Base-by-base conservation (phyloP, 1,284 basidiomycete genomes). In the Wallemia hederae region DNA sequence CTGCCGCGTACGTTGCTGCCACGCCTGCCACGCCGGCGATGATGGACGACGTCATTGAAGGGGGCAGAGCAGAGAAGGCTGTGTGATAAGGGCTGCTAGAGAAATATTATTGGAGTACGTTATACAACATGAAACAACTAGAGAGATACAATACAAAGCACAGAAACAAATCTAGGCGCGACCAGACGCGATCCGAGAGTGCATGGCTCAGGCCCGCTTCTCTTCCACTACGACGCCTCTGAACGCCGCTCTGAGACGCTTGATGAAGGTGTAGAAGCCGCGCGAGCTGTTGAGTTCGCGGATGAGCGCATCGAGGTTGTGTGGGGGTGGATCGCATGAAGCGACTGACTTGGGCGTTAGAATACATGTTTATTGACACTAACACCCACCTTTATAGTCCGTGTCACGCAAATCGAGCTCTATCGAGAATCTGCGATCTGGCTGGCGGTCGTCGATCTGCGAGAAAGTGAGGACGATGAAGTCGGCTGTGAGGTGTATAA, bases 401-500 rank as follows among this genome's bases (percentile, higher is more conserved):
- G 56, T 24, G 27, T 61, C 24, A 5, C 55, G 28, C 26, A 61
- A 57, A 25, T 61, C 60, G 1, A 61, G 26, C 9, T 57, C 56
- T 22, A 61, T 25, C 19, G 55, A 58, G 24, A 61, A 61, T 49
- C 27, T 3, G 24, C 60, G 55, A 24, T 27, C 39, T 25, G 39
- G 55, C 27, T 55, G 5, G 7, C 27, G 56, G 24, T 61, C 60
- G 19, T 61, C 60, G 11, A 61, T 28, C n/a, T 57, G 55, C 1
- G 29, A 57, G 31, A 63, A 62, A 26, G 22, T 31, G 26, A 58
- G 27, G 1, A 59, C 17, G 25, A 62, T 63, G 63, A 55, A 63
- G 63, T 64, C 64, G 63, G 33, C 65, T 64, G 28, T 65, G 62
- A 31, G 63, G 62, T 63, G 64, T 64, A 19, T 55, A 29, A 26